Conservation (phyloP, 768 basidiomycete genomes). For the Terana coerulea region DNA sequence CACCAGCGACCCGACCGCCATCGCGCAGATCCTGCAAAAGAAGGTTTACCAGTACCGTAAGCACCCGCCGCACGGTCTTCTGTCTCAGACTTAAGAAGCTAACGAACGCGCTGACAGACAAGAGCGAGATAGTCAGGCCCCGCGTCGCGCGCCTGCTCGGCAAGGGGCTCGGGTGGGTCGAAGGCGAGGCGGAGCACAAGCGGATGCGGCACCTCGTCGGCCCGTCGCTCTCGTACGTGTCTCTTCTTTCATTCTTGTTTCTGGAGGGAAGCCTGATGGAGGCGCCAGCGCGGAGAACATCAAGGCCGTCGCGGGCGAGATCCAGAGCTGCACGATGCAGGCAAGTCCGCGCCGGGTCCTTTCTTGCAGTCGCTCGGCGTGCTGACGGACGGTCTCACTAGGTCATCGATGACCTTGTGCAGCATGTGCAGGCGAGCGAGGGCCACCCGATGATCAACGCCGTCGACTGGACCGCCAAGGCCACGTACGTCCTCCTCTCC, state of each 20-base stretch:
- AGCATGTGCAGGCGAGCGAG: background rate
- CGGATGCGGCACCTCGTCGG: slow-evolving; percentile 19
- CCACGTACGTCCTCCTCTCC: background rate
- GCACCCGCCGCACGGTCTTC: slow-evolving; percentile 2
- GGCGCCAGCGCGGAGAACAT: background rate
- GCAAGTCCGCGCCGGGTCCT: too few species aligned
- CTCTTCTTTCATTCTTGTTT: too few species aligned
- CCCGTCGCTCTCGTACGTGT: slow-evolving; percentile 16
- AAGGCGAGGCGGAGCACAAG: slow-evolving; percentile 34
- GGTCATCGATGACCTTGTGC: background rate
- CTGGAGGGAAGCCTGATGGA: too few species aligned
- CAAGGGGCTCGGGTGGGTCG: slow-evolving; percentile 34
- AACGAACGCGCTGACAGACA: slow-evolving; percentile 8
- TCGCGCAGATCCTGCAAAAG: slow-evolving; percentile 19
- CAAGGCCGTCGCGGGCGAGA: background rate
- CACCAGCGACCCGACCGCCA: slow-evolving; percentile 17
- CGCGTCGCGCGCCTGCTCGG: slow-evolving; percentile 32
- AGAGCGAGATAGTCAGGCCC: slow-evolving; percentile 28
- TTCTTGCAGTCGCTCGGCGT: too few species aligned
- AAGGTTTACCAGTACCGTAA: slow-evolving; percentile 17
- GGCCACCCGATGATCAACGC: background rate
- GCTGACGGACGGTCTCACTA: background rate
- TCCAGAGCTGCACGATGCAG: background rate
- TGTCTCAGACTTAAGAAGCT: background rate
- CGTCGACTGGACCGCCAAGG: background rate